Conservation (phyloP, 768 basidiomycete species). For the Serpula lacrymans region DNA sequence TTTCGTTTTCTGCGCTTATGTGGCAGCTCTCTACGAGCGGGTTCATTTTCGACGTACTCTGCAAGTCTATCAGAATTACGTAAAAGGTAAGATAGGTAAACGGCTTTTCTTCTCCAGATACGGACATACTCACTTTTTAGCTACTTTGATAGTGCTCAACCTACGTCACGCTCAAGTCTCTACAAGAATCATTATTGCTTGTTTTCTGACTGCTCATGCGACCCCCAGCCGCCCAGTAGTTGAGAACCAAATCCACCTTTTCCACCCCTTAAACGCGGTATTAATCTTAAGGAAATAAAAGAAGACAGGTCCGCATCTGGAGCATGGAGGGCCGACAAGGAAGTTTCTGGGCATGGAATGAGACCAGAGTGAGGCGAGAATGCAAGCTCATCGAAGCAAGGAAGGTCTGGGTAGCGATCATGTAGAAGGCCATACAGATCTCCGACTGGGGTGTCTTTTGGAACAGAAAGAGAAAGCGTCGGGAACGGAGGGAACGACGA, state of each 20-base stretch:
- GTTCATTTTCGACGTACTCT: conserved; percentile 82
- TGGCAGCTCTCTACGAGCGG: conserved; percentile 73
- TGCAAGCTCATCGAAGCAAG: conserved; percentile 35
- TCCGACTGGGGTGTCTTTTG: conserved; percentile 36
- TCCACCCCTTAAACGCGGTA: conserved; percentile 76
- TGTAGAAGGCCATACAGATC: conserved; percentile 42
- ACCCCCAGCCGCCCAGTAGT: conserved; percentile 93
- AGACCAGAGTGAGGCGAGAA: conserved; percentile 40
- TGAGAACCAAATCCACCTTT: conserved; percentile 98
- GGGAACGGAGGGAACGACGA: conserved; percentile 62
- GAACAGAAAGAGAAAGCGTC: conserved; percentile 46
- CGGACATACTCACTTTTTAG: conserved; percentile 86
- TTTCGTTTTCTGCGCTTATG: conserved; percentile 76
- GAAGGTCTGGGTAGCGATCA: conserved; percentile 47
- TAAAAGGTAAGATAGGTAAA: not conserved
- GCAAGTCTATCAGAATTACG: conserved; percentile 52
- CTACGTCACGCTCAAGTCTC: conserved; percentile 89
- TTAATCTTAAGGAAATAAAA: conserved; percentile 68
- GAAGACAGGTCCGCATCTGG: conserved; percentile 23
- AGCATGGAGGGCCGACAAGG: conserved; percentile 36
- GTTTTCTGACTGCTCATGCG: conserved; percentile 97
- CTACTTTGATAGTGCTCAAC: conserved; percentile 93
- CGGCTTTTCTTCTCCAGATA: too few relatives aligned
- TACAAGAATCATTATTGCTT: conserved; percentile 90
- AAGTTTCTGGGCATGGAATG: conserved; percentile 22